Evolutionary conservation across 208 protist genomes (phyloP).

Genomic region (Leishmania turanica): DNA sequence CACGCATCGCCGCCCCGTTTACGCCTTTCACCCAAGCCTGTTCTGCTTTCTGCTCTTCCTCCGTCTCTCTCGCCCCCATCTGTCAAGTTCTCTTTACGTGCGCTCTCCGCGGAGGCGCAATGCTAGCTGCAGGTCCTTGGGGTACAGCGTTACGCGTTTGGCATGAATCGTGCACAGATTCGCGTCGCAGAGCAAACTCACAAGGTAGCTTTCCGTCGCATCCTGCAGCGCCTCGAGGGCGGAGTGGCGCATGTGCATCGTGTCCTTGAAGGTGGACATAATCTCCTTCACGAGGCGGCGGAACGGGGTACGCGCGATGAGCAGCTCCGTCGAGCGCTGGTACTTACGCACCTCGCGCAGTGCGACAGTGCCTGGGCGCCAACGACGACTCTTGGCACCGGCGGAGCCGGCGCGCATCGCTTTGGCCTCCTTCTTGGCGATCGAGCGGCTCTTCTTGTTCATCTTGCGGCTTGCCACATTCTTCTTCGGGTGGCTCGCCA

Average conservation of each 20-base stretch:
- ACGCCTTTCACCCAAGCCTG: background rate
- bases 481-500: slow-evolving; percentile 77
- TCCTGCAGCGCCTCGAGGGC: slow-evolving; percentile 96
- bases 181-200: slow-evolving; percentile 93
- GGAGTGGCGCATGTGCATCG: slow-evolving; percentile 67
- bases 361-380: slow-evolving; percentile 98
- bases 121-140: slow-evolving; percentile 99
- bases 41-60: background rate
- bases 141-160: slow-evolving; percentile 99
- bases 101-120: slow-evolving; percentile 97
- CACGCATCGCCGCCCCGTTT: background rate
- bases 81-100: slow-evolving; percentile 16
- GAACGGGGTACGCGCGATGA: slow-evolving; percentile 99
- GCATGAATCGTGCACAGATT: slow-evolving; percentile 99
- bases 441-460: slow-evolving; percentile 70
- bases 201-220: slow-evolving; percentile 96
- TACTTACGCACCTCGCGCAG: slow-evolving; percentile 99
- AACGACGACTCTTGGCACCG: slow-evolving; percentile 97
- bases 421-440: slow-evolving; percentile 67
- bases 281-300: slow-evolving; percentile 99
- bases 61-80: background rate
- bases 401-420: slow-evolving; percentile 12
- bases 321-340: slow-evolving; percentile 98
- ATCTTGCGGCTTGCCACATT: slow-evolving; percentile 74
- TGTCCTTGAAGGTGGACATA: slow-evolving; percentile 94